Evolutionary conservation across 129 eudicot genomes (phyloP).

Genomic region (Pseudognaphalium luteoalbum): DNA sequence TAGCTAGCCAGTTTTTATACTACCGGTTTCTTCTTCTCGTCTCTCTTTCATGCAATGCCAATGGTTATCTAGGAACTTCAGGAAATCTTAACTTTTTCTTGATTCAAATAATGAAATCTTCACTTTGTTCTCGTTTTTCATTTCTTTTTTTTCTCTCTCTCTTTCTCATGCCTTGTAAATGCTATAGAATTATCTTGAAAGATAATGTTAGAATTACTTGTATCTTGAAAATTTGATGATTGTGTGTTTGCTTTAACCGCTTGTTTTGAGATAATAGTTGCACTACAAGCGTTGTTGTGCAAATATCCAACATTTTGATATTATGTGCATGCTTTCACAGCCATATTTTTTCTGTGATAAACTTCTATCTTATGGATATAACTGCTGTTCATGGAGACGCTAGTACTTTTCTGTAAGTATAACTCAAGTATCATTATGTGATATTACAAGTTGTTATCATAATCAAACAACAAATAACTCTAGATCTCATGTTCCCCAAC

Average conservation of each 20-base stretch:
- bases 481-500: neutral
- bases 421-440: neutral
- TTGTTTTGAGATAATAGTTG: neutral
- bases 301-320: neutral
- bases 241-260: neutral
- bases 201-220: neutral
- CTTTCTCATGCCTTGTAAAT: neutral
- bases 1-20: conserved; percentile 19
- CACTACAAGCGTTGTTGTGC: neutral
- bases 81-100: conserved; percentile 10
- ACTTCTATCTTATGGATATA: neutral
- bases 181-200: neutral
- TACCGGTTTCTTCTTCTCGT: conserved; percentile 11
- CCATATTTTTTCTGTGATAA: neutral
- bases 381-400: neutral
- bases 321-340: neutral
- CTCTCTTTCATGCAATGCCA: conserved; percentile 14
- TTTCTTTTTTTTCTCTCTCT: neutral
- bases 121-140: neutral
- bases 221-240: neutral
- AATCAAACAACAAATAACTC: neutral
- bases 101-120: conserved; percentile 26
- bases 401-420: neutral
- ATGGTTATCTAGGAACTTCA: conserved; percentile 3
- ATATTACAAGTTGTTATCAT: neutral